Percentiles rank a stretch among this genome's conserved stretches.
These are phyloP conservation scores for Pythium sp. DNA, from an alignment of 352 stramenopile genomes.

Conservation along the genomic window DNA sequence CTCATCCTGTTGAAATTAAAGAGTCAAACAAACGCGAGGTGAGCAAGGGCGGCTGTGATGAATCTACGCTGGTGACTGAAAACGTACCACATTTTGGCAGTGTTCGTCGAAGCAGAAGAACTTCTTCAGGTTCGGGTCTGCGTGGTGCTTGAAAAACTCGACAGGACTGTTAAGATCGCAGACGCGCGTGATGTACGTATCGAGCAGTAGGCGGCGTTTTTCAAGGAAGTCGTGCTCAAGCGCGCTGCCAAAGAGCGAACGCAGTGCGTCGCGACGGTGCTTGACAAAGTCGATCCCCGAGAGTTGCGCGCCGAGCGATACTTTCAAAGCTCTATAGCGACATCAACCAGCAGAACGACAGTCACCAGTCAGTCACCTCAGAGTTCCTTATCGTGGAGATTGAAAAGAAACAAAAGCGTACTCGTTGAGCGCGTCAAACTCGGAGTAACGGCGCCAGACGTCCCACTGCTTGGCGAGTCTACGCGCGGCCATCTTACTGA, in stretches of 20 bases:
- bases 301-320: slow-evolving; percentile 45
- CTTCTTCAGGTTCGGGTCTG: slow-evolving; percentile 40
- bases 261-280: slow-evolving; percentile 46
- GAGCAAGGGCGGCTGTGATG: not conserved
- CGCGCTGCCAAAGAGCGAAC: slow-evolving; percentile 42
- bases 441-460: slow-evolving; percentile 63
- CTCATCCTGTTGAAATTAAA: slow-evolving; percentile 20
- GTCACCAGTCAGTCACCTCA: not conserved
- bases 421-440: slow-evolving; percentile 61
- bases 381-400: not conserved
- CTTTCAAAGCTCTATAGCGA: slow-evolving; percentile 32
- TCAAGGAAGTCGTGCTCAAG: slow-evolving; percentile 64
- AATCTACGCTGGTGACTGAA: not conserved
- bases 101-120: slow-evolving; percentile 68
- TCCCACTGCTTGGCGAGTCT: slow-evolving; percentile 58
- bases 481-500: slow-evolving; percentile 41
- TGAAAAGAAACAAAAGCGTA: slow-evolving; percentile 10
- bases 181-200: slow-evolving; percentile 47
- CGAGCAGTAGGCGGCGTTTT: slow-evolving; percentile 44
- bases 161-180: slow-evolving; percentile 39
- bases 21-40: not conserved
- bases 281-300: slow-evolving; percentile 50
- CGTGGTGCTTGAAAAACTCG: slow-evolving; percentile 62
- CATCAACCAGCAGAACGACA: not conserved
- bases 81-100: slow-evolving; percentile 55